These are phyloP conservation scores for Musa itinerans DNA, from an alignment of 176 grass and related monocot species.

Conservation along the genomic window DNA sequence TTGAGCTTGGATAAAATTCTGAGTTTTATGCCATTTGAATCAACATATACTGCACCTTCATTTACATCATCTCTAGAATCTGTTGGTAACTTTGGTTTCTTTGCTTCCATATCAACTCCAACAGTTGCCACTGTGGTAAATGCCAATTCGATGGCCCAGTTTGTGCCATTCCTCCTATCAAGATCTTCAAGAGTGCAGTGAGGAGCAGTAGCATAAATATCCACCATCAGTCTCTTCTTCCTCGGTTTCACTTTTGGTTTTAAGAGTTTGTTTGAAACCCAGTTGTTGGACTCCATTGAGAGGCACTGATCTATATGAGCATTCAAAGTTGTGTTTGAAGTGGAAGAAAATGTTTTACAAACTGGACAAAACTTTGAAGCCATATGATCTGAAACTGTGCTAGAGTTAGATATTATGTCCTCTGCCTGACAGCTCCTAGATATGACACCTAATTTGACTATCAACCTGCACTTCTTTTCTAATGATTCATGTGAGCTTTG, in stretches of 20 bases:
- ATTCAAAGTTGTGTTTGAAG: constrained; percentile 29
- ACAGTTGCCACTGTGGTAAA: not conserved
- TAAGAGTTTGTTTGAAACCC: not conserved
- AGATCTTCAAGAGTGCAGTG: constrained; percentile 25
- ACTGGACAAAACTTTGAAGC: constrained; percentile 27
- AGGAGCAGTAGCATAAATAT: constrained; percentile 19
- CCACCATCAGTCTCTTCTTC: constrained; percentile 21
- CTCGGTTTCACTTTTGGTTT: constrained; percentile 25
- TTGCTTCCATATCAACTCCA: not conserved
- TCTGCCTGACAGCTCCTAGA: not conserved
- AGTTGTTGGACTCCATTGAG: constrained; percentile 3
- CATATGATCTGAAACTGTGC: constrained; percentile 13
- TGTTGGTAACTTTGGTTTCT: constrained; percentile 4
- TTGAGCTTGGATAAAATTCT: constrained; percentile 30
- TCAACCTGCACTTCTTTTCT: constrained; percentile 13
- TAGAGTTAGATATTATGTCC: constrained; percentile 10
- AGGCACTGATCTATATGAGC: constrained; percentile 21
- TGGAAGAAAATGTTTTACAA: constrained; percentile 26
- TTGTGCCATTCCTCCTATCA: constrained; percentile 29
- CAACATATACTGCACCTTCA: constrained; percentile 22
- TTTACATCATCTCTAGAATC: constrained; percentile 2
- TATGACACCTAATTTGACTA: constrained; percentile 4
- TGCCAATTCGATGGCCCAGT: constrained; percentile 23
- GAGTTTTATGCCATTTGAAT: constrained; percentile 33
- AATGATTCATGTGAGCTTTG: not conserved